Base-by-base conservation (phyloP, 352 stramenopile species). In the Globisporangium okanoganense region DNA sequence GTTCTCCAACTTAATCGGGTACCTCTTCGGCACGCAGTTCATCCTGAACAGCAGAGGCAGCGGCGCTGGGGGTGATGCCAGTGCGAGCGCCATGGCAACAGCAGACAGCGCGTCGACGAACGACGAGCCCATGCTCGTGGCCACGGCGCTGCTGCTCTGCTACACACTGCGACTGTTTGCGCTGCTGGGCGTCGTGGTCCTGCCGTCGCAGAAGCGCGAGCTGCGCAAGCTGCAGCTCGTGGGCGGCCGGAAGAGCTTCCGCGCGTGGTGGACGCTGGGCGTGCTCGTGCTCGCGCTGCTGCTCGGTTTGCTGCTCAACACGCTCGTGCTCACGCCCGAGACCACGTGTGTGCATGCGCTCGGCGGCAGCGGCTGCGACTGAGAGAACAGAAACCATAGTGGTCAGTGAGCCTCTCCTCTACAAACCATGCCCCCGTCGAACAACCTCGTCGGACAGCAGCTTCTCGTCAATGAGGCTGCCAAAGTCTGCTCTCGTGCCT, bases 331-430 rank as follows among this genome's bases (percentile, higher is more conserved):
- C 36, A 70, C 71, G 44, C 67, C 67, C 2, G 57, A 70, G 18
- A 78, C 69, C 2, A 64, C 40, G 58, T 70, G 67, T 62, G 56
- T 69, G n/a, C 70, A 75, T 43, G 58, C 60, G 22, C 70, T 75
- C 18, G 63, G 62, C 22, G 71, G 63, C 52, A 45, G n/a, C 24
- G 70, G 70, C 9, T 70, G 71, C 41, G 33, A 54, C 27, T 54
- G 38, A 44, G 16, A 22, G 29, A 33, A 33, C 29, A 33, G 29
- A 33, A 33, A 6, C 29, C 29, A 7, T 33, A 3, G 6, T 33
- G 29, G 29, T 33, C 29, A 7, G 3, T 6, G 29, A 33, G 29
- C 29, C 29, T 3, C 29, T 33, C 29, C 29, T 3, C 29, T 3
- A 6, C 6, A 6, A 33, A 6, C 29, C 6, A 6, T 33, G 29